Evolutionary conservation across 169 alveolate species (phyloP), one percentile per base, ranked within the genome.

Genomic region (Eimeria maxima): DNA sequence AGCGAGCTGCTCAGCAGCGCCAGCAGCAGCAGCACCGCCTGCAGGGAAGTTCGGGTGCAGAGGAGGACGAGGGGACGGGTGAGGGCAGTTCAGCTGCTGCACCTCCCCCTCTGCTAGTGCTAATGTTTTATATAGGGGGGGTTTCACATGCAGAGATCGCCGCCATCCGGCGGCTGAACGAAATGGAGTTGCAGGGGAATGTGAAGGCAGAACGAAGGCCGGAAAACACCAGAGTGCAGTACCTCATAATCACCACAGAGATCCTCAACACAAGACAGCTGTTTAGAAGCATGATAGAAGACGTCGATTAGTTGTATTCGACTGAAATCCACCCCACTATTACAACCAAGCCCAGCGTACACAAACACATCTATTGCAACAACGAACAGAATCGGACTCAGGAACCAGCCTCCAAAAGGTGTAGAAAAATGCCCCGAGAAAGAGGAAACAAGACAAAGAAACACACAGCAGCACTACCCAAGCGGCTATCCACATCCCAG

Each of bases 131-230:
- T 57, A 93, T 97, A 7, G 98, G 98, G 10, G 98, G 98, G 2
- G 95, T 96, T 14, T 93, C 98, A 14, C 96, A 97, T 90, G 97
- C 97, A 5, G 98, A 97, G 76, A 89, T 97, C 27, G 97, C 98
- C 10, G 97, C 98, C 24, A 91, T 97, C 20, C 92, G 98, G n/a
- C 27, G 89, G 6, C 96, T 97, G 87, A 97, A 96, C 84, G 87
- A 93, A 29, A 44, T 93, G 57, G 95, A 93, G 80, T 18, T 42
- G n/a, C 55, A 45, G 38, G 67, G 88, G 42, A 22, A 57, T 3
- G 71, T 47, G 42, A 81, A 81, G 29, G 3, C 90, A 4, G 73
- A 81, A 8, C 13, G 71, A 38, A 11, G 14, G 16, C 73, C 90
- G 0, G 69, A 29, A 10, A 53, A 57, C 47, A 24, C 33, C 18